Evolutionary conservation across 75 land plant species (phyloP).

Genomic region (Sequoia sempervirens): DNA sequence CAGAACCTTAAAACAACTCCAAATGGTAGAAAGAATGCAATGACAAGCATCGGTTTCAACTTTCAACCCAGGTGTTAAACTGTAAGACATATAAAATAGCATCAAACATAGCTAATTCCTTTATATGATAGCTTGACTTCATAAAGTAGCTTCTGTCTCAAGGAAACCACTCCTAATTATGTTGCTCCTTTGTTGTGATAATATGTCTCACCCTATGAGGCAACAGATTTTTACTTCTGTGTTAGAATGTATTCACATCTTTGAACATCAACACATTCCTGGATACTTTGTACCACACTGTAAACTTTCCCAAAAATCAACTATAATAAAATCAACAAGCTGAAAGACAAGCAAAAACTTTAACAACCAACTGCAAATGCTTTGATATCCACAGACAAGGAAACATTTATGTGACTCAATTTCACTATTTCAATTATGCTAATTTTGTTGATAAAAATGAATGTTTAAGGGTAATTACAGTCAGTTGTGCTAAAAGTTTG

Average conservation of each 20-base stretch:
- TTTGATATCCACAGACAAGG: not conserved
- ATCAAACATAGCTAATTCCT: not conserved
- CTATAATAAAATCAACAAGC: not conserved
- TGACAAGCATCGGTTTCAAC: not conserved
- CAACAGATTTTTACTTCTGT: too few species aligned
- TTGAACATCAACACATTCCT: not conserved
- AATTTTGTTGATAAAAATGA: too few species aligned
- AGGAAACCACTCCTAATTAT: not conserved
- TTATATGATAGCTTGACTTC: not conserved
- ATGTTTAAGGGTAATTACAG: not conserved
- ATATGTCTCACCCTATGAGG: not conserved
- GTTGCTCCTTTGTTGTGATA: not conserved
- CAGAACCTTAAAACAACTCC: too few species aligned
- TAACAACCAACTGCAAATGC: too few species aligned
- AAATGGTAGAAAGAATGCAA: not conserved
- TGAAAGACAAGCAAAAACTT: not conserved
- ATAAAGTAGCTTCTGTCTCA: not conserved
- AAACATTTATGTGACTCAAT: not conserved
- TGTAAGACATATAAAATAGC: not conserved
- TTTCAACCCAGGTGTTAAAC: not conserved
- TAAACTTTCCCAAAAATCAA: not conserved
- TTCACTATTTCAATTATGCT: too few species aligned
- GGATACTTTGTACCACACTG: not conserved
- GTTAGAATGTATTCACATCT: not conserved
- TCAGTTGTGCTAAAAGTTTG: not conserved